Evolutionary conservation across 768 basidiomycete genomes (phyloP).

Genomic region (Leccinum ochraceum): DNA sequence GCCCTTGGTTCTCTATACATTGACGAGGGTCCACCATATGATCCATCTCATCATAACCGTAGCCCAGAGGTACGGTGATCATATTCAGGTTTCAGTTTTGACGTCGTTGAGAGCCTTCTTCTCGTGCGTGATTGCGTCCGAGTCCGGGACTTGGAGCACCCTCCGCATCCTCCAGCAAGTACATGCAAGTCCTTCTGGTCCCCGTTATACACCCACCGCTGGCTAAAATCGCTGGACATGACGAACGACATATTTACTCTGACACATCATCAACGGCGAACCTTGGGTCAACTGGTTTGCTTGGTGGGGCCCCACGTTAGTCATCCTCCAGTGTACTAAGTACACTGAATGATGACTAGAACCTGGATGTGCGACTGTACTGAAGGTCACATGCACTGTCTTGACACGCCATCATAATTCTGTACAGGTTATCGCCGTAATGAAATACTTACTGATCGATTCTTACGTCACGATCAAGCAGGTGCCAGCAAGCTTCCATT

Average conservation of each 20-base stretch:
- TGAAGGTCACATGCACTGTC: conserved; percentile 1
- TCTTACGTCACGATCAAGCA: background rate
- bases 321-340: background rate
- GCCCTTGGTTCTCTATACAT: conserved; percentile 47
- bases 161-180: background rate
- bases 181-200: background rate
- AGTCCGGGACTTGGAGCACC: background rate
- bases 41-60: conserved; percentile 41
- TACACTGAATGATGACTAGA: conserved; percentile 35
- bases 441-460: background rate
- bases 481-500: background rate
- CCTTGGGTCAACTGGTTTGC: background rate
- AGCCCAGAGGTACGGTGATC: conserved; percentile 46
- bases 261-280: conserved; percentile 29
- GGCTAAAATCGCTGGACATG: background rate
- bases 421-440: background rate
- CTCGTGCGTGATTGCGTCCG: conserved; percentile 33
- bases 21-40: conserved; percentile 31
- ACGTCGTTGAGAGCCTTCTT: conserved; percentile 39
- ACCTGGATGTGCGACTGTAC: conserved; percentile 35
- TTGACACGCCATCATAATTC: background rate
- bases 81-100: background rate
- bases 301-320: background rate
- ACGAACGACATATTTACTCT: conserved; percentile 29
- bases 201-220: background rate